A percentile compares a stretch with the other conserved stretches of the same genome.
Evolutionary conservation across 2,329 filamentous ascomycete species (phyloP).

Genomic region (Pseudogymnoascus sp.): DNA sequence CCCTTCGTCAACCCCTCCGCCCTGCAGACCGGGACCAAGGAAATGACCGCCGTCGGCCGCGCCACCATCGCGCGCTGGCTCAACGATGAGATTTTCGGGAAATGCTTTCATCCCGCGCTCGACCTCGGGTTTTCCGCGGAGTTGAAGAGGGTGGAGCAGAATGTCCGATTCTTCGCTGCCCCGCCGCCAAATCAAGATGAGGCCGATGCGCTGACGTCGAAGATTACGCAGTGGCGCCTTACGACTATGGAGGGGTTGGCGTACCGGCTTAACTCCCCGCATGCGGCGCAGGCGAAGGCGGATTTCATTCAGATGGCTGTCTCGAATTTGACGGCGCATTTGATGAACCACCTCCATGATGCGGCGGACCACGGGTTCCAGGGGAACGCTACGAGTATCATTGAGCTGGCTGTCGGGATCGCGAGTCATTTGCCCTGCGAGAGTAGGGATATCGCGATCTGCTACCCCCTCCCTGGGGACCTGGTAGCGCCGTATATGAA

Average conservation of each 20-base stretch:
- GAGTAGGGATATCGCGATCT: conserved; percentile 80
- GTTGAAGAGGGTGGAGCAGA: conserved; percentile 79
- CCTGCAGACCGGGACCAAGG: conserved; percentile 79
- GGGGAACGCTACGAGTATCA: conserved; percentile 82
- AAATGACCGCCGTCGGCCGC: conserved; percentile 93
- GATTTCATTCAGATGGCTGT: conserved; percentile 65
- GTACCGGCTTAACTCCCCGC: conserved; percentile 56
- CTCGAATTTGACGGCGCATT: conserved; percentile 55
- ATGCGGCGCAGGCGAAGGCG: conserved; percentile 57
- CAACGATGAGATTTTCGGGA: conserved; percentile 82
- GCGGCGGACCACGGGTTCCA: conserved; percentile 76
- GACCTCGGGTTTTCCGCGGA: conserved; percentile 67
- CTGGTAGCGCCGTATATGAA: conserved; percentile 73
- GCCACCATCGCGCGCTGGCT: conserved; percentile 86
- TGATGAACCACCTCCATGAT: conserved; percentile 67
- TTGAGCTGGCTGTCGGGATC: conserved; percentile 82
- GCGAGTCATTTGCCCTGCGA: conserved; percentile 81
- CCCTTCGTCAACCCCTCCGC: conserved; percentile 78
- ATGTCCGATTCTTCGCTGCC: conserved; percentile 71
- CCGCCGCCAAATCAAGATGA: conserved; percentile 74
- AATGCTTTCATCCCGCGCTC: conserved; percentile 84
- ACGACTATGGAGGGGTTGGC: conserved; percentile 87
- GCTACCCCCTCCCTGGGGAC: conserved; percentile 74
- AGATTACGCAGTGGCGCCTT: conserved; percentile 88
- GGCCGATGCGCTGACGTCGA: conserved; percentile 76